These are phyloP conservation scores for Linum trigynum DNA, from an alignment of 345 rosid species.

Conservation along the genomic window DNA sequence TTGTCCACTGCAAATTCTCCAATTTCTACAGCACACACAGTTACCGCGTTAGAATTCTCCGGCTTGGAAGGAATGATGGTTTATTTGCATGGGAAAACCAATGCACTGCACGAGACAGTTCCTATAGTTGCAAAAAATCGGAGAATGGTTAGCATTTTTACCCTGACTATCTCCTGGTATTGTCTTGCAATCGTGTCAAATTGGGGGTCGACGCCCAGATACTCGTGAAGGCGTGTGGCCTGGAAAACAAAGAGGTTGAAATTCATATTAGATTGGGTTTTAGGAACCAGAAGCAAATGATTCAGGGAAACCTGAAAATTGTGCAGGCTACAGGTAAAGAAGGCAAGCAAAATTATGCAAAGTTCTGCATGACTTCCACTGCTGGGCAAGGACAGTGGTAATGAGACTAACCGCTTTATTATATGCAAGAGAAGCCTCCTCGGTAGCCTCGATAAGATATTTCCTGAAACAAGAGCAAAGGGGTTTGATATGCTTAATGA, in stretches of 20 bases:
- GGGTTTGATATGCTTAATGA: not conserved
- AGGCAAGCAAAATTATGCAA: not conserved
- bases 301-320: no score
- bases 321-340: not conserved
- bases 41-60: not conserved
- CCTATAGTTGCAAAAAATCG: not conserved
- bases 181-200: constrained; percentile 86
- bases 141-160: constrained; percentile 11
- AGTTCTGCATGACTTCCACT: not conserved
- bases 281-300: not conserved
- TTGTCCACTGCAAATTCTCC: constrained; percentile 95
- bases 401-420: constrained; percentile 78
- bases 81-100: no score
- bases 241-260: constrained; percentile 17
- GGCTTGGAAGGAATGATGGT: no score
- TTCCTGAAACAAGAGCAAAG: constrained; percentile 40
- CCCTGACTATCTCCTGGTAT: constrained; percentile 92
- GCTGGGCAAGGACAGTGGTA: constrained; percentile 4
- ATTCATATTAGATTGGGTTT: not conserved
- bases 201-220: constrained; percentile 96
- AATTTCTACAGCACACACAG: constrained; percentile 39
- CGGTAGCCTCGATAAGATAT: constrained; percentile 84
- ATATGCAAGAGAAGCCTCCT: constrained; percentile 89
- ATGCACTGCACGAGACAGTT: not conserved
- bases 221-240: constrained; percentile 95